These are phyloP conservation scores for Mycosphaerelloides madeirae DNA, from an alignment of 2,329 filamentous ascomycete species.

Conservation along the genomic window DNA sequence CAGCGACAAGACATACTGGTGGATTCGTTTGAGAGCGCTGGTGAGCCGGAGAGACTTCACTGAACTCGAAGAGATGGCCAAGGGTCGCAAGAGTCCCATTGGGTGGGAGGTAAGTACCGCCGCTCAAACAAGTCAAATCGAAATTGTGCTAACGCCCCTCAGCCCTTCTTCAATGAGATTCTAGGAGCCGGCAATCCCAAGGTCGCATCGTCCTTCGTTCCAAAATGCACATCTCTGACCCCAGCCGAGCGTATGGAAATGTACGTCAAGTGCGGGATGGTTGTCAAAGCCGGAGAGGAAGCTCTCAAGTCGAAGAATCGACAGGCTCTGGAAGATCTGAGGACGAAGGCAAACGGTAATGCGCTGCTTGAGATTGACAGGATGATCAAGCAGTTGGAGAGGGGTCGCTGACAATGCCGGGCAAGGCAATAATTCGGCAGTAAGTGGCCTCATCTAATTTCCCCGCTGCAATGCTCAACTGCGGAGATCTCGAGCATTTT, in stretches of 20 bases:
- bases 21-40: constrained; percentile 77
- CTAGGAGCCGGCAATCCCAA: constrained; percentile 85
- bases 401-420: no score
- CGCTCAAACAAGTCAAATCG: background rate
- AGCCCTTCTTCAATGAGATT: constrained; percentile 89
- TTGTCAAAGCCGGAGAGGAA: constrained; percentile 85
- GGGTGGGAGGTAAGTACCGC: constrained; percentile 76
- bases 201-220: constrained; percentile 75
- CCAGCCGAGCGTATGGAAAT: constrained; percentile 72
- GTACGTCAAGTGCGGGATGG: constrained; percentile 94
- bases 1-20: constrained; percentile 84
- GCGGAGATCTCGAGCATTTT: no score
- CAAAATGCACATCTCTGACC: constrained; percentile 73
- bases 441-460: no score
- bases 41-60: constrained; percentile 88
- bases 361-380: constrained; percentile 77
- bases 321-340: constrained; percentile 66
- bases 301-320: constrained; percentile 76
- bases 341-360: constrained; percentile 66
- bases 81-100: constrained; percentile 78
- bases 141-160: constrained; percentile 11
- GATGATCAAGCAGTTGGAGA: constrained; percentile 53
- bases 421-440: constrained; percentile 6
- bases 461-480: no score
- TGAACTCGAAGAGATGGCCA: constrained; percentile 81